Conservation (phyloP, 371 early-diverging fungal genomes). For the Circinella minor region DNA sequence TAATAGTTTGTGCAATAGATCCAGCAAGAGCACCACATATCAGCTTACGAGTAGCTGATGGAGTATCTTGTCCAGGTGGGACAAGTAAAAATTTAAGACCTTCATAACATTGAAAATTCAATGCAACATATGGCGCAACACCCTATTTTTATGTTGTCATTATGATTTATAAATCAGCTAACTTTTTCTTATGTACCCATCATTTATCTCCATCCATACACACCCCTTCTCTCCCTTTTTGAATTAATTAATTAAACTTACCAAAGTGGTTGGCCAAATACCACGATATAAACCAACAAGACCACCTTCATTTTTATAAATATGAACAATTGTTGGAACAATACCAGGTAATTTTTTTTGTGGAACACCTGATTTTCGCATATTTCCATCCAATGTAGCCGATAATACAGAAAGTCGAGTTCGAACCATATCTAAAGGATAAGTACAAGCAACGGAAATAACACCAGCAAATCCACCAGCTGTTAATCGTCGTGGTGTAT, state of each 20-base stretch:
- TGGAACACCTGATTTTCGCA: constrained; percentile 13
- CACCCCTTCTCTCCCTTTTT: background rate
- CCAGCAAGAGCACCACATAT: constrained; percentile 91
- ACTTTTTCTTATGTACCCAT: too few species aligned
- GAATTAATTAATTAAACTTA: constrained; percentile 32
- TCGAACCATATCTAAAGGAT: constrained; percentile 88
- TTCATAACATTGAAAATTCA: constrained; percentile 88
- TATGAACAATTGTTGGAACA: constrained; percentile 62
- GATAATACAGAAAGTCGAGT: constrained; percentile 84
- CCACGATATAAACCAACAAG: constrained; percentile 85
- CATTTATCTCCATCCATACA: too few species aligned
- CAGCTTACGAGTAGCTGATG: constrained; percentile 70
- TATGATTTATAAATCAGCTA: too few species aligned
- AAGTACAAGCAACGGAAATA: constrained; percentile 83
- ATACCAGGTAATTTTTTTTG: constrained; percentile 72
- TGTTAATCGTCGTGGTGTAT: constrained; percentile 71
- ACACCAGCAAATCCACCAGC: constrained; percentile 89
- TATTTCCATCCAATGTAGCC: constrained; percentile 43
- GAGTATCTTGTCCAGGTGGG: constrained; percentile 63
- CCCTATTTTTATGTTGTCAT: constrained; percentile 45
- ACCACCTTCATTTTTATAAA: constrained; percentile 82
- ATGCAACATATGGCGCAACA: constrained; percentile 86
- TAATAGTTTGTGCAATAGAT: constrained; percentile 87
- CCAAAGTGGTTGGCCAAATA: constrained; percentile 80
- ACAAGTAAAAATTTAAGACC: constrained; percentile 74